Evolutionary conservation across 2,329 filamentous ascomycete genomes (phyloP), one percentile per base, ranked within the genome.

Genomic region (Ophiostoma himal-ulmi): DNA sequence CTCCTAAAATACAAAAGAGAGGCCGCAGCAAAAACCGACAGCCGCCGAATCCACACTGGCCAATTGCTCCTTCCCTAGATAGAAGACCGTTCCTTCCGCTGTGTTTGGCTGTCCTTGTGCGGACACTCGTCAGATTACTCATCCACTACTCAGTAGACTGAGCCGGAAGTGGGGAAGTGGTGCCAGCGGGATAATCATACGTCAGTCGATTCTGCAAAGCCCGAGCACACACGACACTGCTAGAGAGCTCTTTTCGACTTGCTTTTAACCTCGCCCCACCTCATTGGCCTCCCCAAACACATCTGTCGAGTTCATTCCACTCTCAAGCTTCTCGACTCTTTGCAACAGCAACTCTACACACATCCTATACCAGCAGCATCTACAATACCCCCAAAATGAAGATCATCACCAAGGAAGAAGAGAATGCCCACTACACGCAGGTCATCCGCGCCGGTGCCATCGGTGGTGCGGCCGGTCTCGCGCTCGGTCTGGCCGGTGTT

Each of bases 391-490:
- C 76, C 80, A 84, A 68, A 73, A 99, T 98, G 95, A 98, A 97
- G 90, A 84, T 98, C 78, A 86, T 98, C 79, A 96, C 91, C 76
- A 93, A 94, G 79, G 93, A 97, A 87, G 92, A 97, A 83, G 94
- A 97, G 82, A 80, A 84, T 72, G 91, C 87, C 69, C 94, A 97
- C 86, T 97, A 96, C 86, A 82, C 84, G 78, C 83, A 86, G 72
- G 95, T 96, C 72, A 78, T 98, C 75, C 89, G 88, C 78, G 94
- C 93, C 75, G 94, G 95, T 75, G 77, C 88, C 73, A 80, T 91
- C 74, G 95, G 94, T 74, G 91, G 91, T 73, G 69, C 84, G 14
- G 75, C 88, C 64, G 94, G 95, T 73, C 81, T 93, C 2, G 84
- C 81, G 52, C 77, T 88, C 41, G 94, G 94, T 73, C 75, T 87